These are phyloP conservation scores for Phytophthora cactorum DNA, from an alignment of 352 stramenopile genomes.

Conservation along the genomic window DNA sequence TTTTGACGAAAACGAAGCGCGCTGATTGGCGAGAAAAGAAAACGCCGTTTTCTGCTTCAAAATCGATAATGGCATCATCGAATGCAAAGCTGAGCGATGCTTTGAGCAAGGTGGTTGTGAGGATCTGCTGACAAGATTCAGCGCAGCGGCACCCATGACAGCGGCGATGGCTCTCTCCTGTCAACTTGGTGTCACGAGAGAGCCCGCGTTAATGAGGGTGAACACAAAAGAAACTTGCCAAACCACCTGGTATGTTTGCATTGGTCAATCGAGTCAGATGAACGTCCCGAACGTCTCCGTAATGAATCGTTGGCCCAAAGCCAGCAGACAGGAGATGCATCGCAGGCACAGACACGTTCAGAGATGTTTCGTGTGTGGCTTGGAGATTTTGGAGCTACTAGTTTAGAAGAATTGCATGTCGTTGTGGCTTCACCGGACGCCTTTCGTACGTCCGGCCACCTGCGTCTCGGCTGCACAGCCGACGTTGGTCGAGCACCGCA, in stretches of 20 bases:
- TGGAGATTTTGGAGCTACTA: not conserved
- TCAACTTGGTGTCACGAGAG: not conserved
- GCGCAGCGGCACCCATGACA: slow-evolving; percentile 9
- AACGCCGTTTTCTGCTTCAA: too few relatives aligned
- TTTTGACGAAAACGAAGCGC: too few relatives aligned
- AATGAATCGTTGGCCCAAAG: too few relatives aligned
- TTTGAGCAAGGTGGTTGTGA: slow-evolving; percentile 11
- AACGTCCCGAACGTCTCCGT: not conserved
- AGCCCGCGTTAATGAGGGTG: not conserved
- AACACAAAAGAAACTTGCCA: slow-evolving; percentile 37
- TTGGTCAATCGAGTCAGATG: slow-evolving; percentile 14
- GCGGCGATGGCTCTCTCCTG: slow-evolving; percentile 14
- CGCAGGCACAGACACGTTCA: too few relatives aligned
- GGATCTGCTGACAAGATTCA: slow-evolving; percentile 28
- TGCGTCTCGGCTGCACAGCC: not conserved
- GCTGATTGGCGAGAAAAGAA: too few relatives aligned
- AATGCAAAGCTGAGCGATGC: not conserved
- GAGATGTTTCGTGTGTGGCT: too few relatives aligned
- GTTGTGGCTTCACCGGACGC: slow-evolving; percentile 3
- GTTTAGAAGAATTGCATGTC: too few relatives aligned
- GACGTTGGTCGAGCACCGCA: not conserved
- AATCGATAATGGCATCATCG: too few relatives aligned
- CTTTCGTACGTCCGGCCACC: not conserved
- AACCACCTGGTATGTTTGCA: slow-evolving; percentile 5
- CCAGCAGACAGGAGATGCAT: too few relatives aligned